Percentiles rank a stretch among this genome's conserved stretches.
These are phyloP conservation scores for Plenodomus lindquistii DNA, from an alignment of 2,329 filamentous ascomycete genomes.

Conservation along the genomic window DNA sequence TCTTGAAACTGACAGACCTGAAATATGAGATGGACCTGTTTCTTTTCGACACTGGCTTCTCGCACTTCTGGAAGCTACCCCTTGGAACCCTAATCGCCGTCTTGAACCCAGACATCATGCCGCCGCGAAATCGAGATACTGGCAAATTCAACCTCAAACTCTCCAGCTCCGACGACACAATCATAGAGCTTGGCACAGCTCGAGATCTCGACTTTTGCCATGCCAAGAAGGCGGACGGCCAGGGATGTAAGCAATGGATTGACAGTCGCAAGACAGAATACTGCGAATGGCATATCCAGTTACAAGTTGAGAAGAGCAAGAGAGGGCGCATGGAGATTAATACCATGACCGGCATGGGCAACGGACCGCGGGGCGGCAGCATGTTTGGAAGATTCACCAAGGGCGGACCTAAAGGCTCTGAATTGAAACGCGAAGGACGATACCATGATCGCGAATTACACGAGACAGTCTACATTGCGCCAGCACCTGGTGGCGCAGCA, in stretches of 20 bases:
- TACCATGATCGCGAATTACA: slow-evolving; percentile 64
- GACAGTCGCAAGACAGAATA: slow-evolving; percentile 85
- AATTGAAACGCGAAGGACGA: slow-evolving; percentile 39
- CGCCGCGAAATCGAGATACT: slow-evolving; percentile 77
- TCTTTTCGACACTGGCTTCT: slow-evolving; percentile 87
- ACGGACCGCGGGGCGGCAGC: slow-evolving; percentile 28
- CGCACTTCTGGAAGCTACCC: slow-evolving; percentile 90
- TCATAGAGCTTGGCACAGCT: slow-evolving; percentile 84
- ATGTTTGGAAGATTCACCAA: slow-evolving; percentile 40
- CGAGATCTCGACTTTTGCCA: slow-evolving; percentile 90
- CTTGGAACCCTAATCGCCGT: slow-evolving; percentile 91
- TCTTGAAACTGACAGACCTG: slow-evolving; percentile 82
- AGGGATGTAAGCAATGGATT: slow-evolving; percentile 80
- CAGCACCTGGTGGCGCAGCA: slow-evolving; percentile 56
- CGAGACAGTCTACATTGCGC: slow-evolving; percentile 51
- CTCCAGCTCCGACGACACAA: slow-evolving; percentile 81
- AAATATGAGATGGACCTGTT: slow-evolving; percentile 91
- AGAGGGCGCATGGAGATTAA: slow-evolving; percentile 79
- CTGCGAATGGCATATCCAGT: slow-evolving; percentile 90
- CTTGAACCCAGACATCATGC: slow-evolving; percentile 88
- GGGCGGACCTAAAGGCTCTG: slow-evolving; percentile 27
- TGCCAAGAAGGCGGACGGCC: slow-evolving; percentile 80
- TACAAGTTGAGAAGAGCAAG: slow-evolving; percentile 73
- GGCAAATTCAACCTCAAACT: slow-evolving; percentile 85
- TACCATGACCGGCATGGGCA: slow-evolving; percentile 59